These are phyloP conservation scores for Alternaria atra DNA, from an alignment of 2,329 filamentous ascomycete species.

Conservation along the genomic window DNA sequence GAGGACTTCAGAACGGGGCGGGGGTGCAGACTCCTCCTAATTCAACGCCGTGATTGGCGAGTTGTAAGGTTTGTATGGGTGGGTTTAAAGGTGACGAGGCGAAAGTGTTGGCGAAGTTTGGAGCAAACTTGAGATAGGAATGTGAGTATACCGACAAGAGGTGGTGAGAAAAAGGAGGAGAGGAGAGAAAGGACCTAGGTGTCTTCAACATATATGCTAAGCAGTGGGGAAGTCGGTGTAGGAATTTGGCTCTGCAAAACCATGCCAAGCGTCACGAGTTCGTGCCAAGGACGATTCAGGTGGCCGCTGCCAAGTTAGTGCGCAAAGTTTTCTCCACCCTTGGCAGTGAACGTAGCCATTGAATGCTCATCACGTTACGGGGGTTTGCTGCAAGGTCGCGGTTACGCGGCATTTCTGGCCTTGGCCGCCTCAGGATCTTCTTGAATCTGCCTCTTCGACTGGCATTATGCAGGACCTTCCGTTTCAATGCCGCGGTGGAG, in stretches of 20 bases:
- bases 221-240: conserved; percentile 7
- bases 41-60: conserved; percentile 39
- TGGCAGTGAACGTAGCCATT: conserved; percentile 9
- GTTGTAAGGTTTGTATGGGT: not conserved
- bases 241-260: conserved; percentile 1
- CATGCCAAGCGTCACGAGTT: conserved; percentile 9
- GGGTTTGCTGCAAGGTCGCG: not conserved
- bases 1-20: conserved; percentile 39
- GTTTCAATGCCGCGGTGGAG: not conserved
- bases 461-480: not conserved
- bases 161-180: not conserved
- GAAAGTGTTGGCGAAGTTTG: conserved; percentile 4
- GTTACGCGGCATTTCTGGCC: conserved; percentile 10
- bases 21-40: conserved; percentile 41
- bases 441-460: conserved; percentile 6
- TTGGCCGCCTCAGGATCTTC: conserved; percentile 7
- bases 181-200: not conserved
- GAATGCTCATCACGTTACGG: conserved; percentile 3
- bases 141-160: not conserved
- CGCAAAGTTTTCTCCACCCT: conserved; percentile 9
- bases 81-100: not conserved
- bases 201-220: not conserved
- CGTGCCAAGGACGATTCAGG: conserved; percentile 5
- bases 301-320: conserved; percentile 7
- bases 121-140: not conserved